Conservation (phyloP, 176 grass and related monocot species). For the Typha latifolia region DNA sequence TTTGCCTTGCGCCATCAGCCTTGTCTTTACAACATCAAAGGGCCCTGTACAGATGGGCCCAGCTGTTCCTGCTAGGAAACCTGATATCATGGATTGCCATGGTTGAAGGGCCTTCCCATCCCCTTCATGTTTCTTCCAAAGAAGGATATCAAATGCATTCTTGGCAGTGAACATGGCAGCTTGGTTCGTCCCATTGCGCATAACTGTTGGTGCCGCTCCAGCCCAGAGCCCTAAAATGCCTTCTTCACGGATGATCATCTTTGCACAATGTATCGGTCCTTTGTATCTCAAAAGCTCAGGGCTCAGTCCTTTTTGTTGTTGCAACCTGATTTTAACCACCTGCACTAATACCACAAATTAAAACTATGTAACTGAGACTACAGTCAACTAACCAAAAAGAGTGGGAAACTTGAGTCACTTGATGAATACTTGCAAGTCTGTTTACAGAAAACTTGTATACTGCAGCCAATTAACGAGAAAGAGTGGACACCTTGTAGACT, state of each 20-base stretch:
- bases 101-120: constrained; percentile 70
- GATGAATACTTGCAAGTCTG: neutral
- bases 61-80: constrained; percentile 85
- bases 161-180: constrained; percentile 96
- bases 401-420: neutral
- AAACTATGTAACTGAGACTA: neutral
- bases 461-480: neutral
- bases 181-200: constrained; percentile 98
- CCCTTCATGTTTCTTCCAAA: constrained; percentile 94
- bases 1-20: neutral
- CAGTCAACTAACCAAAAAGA: neutral
- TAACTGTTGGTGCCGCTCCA: constrained; percentile 74
- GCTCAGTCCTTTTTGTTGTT: constrained; percentile 83
- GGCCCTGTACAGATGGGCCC: constrained; percentile 91
- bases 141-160: constrained; percentile 69
- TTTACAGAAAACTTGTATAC: neutral
- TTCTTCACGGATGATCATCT: constrained; percentile 66
- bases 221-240: constrained; percentile 74
- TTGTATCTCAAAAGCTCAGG: constrained; percentile 71
- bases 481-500: neutral
- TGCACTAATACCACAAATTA: constrained; percentile 17
- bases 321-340: constrained; percentile 88
- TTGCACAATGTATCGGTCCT: constrained; percentile 76
- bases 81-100: constrained; percentile 98
- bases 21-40: constrained; percentile 90